phyloP scores from a whole-genome alignment of 164 flowering plant genomes.

The Nymphaea colorata region DNA sequence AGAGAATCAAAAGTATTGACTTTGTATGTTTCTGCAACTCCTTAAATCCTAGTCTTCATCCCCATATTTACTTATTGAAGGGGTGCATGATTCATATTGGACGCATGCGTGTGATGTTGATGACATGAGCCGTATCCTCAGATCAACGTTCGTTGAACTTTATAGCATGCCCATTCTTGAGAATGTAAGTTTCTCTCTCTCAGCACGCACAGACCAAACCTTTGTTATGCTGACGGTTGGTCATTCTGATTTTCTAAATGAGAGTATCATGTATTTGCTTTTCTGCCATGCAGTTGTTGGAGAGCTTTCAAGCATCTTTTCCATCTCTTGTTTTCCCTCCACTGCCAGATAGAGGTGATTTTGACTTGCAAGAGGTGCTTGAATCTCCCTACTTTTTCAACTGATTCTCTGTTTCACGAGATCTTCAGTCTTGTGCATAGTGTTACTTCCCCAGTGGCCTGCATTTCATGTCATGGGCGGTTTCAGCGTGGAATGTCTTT shows the following conservation, averaged over 20 bases:
- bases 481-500: neutral
- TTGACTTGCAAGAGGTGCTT: conserved; percentile 59
- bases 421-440: neutral
- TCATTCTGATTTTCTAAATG: neutral
- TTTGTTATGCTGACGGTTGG: too few species aligned
- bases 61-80: conserved; percentile 19
- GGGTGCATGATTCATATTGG: conserved; percentile 96
- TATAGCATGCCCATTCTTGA: conserved; percentile 75
- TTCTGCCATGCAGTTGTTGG: conserved; percentile 45
- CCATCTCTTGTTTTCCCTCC: conserved; percentile 63
- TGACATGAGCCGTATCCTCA: conserved; percentile 64
- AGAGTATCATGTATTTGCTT: neutral
- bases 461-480: neutral
- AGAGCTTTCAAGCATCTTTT: conserved; percentile 63
- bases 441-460: neutral
- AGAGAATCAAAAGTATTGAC: too few species aligned
- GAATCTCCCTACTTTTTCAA: conserved; percentile 83
- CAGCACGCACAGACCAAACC: neutral
- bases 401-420: conserved; percentile 17
- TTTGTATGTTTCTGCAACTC: too few species aligned
- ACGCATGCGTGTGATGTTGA: conserved; percentile 97
- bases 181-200: conserved; percentile 31
- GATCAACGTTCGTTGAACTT: conserved; percentile 88
- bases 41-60: too few species aligned
- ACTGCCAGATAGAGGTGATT: conserved; percentile 75